A percentile compares a stretch with the other conserved stretches of the same genome.
These are phyloP conservation scores for Salix udensis DNA, from an alignment of 345 rosid genomes.

Conservation along the genomic window DNA sequence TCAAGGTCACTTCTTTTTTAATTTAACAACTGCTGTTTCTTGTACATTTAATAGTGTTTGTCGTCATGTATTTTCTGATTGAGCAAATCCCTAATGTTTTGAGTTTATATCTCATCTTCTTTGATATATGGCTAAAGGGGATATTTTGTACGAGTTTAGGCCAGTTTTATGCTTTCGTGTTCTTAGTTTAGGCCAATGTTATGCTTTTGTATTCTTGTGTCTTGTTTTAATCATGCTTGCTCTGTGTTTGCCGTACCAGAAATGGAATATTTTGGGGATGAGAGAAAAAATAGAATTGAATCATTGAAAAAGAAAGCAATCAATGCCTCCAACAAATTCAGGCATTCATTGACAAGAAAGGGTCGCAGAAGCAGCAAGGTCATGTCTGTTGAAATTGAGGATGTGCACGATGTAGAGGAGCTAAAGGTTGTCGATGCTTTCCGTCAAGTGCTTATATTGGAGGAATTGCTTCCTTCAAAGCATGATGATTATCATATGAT, in stretches of 20 bases:
- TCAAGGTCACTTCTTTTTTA: background rate
- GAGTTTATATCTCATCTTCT: background rate
- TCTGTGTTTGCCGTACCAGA: conserved; percentile 21
- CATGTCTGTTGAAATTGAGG: conserved; percentile 56
- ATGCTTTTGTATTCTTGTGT: background rate
- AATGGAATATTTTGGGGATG: conserved; percentile 40
- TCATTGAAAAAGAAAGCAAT: conserved; percentile 64
- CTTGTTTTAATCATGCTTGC: background rate
- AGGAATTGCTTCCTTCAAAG: conserved; percentile 68
- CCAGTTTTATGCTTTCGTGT: background rate
- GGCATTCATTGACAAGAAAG: conserved; percentile 60
- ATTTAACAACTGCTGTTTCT: background rate
- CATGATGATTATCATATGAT: conserved; percentile 90
- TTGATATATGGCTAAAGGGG: background rate
- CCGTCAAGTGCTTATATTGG: conserved; percentile 67
- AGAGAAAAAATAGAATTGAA: conserved; percentile 51
- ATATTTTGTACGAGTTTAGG: background rate
- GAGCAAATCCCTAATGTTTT: background rate
- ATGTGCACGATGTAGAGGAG: conserved; percentile 75
- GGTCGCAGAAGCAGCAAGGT: conserved; percentile 77
- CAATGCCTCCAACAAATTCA: conserved; percentile 69
- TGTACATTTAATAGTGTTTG: background rate
- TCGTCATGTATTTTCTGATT: background rate
- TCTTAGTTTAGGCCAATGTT: background rate
- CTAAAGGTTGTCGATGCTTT: conserved; percentile 70